Percentiles rank a stretch among this genome's conserved stretches.
Evolutionary conservation across 768 basidiomycete genomes (phyloP).

Genomic region (Macrocybe gigantea): DNA sequence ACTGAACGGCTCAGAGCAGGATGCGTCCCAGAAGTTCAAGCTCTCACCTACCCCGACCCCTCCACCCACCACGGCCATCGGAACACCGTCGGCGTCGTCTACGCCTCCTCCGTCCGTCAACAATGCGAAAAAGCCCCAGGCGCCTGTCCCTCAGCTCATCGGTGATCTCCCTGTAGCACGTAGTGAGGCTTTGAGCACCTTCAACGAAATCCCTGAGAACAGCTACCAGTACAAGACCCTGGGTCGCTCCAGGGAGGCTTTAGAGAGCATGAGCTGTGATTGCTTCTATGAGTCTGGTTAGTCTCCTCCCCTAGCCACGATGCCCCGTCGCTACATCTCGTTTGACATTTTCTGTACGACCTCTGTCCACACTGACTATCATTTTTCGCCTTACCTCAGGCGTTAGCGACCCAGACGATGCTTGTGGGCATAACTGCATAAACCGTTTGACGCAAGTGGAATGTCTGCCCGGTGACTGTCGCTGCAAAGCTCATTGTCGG

Average conservation of each 20-base stretch:
- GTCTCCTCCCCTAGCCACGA: slow-evolving; percentile 25
- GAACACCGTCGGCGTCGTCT: slow-evolving; percentile 28
- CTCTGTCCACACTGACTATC: slow-evolving; percentile 5
- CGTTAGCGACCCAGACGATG: slow-evolving; percentile 50
- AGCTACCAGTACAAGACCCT: slow-evolving; percentile 84
- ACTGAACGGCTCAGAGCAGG: slow-evolving; percentile 19
- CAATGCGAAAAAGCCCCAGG: slow-evolving; percentile 29
- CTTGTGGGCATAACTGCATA: slow-evolving; percentile 92
- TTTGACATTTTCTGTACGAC: not conserved
- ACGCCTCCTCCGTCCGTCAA: slow-evolving; percentile 28
- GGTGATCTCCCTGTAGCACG: slow-evolving; percentile 75
- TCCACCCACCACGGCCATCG: slow-evolving; percentile 24
- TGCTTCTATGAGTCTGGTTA: slow-evolving; percentile 79
- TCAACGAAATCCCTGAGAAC: slow-evolving; percentile 69
- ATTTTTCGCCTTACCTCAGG: slow-evolving; percentile 31
- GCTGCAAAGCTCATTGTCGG: slow-evolving; percentile 73
- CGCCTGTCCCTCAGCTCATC: slow-evolving; percentile 60
- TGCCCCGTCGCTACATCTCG: no score
- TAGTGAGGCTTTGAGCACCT: slow-evolving; percentile 63
- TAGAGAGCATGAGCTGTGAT: slow-evolving; percentile 95
- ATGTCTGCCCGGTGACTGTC: slow-evolving; percentile 87
- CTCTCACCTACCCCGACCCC: slow-evolving; percentile 28
- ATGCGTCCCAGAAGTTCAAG: slow-evolving; percentile 27
- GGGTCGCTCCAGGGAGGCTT: slow-evolving; percentile 81
- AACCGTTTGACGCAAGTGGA: slow-evolving; percentile 97